Percentiles rank a stretch among this genome's conserved stretches.
These are phyloP conservation scores for Fusarium torulosum DNA, from an alignment of 2,329 filamentous ascomycete species.

Conservation along the genomic window DNA sequence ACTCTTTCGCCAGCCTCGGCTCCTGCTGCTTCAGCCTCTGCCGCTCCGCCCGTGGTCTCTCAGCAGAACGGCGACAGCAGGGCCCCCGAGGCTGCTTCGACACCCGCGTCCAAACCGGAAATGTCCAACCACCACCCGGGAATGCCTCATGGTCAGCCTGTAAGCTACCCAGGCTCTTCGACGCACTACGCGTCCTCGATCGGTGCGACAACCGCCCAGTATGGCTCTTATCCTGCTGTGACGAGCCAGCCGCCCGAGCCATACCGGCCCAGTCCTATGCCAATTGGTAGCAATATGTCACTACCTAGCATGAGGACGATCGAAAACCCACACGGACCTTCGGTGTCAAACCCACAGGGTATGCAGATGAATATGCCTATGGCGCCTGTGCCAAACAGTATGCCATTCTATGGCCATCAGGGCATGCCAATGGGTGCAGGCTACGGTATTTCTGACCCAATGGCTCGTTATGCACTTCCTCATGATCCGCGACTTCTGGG, in stretches of 20 bases:
- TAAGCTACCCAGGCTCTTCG: slow-evolving; percentile 48
- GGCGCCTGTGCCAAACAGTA: slow-evolving; percentile 47
- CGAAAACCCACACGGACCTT: slow-evolving; percentile 48
- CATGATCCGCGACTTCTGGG: slow-evolving; percentile 63
- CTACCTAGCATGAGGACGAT: slow-evolving; percentile 59
- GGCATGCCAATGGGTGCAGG: slow-evolving; percentile 52
- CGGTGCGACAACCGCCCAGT: slow-evolving; percentile 47
- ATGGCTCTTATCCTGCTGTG: slow-evolving; percentile 50
- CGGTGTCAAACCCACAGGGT: slow-evolving; percentile 54
- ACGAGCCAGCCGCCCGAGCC: slow-evolving; percentile 48
- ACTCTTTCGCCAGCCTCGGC: slow-evolving; percentile 33
- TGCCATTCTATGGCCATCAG: slow-evolving; percentile 60
- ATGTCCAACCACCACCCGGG: slow-evolving; percentile 53
- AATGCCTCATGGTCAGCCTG: slow-evolving; percentile 48
- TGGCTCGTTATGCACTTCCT: slow-evolving; percentile 61
- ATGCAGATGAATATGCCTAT: slow-evolving; percentile 53
- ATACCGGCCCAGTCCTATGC: slow-evolving; percentile 48
- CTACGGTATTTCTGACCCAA: slow-evolving; percentile 60
- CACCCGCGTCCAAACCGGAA: slow-evolving; percentile 42
- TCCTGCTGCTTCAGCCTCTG: slow-evolving; percentile 33
- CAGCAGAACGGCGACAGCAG: slow-evolving; percentile 53
- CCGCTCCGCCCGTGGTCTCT: slow-evolving; percentile 35
- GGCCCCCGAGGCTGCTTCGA: slow-evolving; percentile 47
- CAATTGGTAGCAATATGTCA: slow-evolving; percentile 51
- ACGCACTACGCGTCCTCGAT: slow-evolving; percentile 43